These are phyloP conservation scores for Euphrasia arctica DNA, from an alignment of 305 asterid species.

Conservation along the genomic window DNA sequence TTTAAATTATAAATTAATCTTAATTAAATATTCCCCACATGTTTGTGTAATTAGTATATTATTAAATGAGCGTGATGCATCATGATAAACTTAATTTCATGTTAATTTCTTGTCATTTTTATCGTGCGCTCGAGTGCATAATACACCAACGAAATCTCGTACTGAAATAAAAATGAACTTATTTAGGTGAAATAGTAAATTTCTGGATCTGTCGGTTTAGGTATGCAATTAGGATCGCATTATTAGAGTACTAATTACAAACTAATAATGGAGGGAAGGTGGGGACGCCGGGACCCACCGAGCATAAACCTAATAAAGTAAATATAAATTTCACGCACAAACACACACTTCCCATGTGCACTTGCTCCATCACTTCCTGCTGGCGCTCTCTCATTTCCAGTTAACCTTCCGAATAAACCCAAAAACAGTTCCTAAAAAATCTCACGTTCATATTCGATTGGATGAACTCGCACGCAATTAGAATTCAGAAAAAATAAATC, in stretches of 20 bases:
- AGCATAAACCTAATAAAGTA: conserved; percentile 18
- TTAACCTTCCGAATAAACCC: conserved; percentile 25
- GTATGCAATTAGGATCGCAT: background rate
- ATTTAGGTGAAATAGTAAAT: background rate
- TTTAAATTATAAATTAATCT: too few species aligned
- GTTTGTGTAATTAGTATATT: too few species aligned
- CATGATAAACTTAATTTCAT: too few species aligned
- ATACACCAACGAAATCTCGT: background rate
- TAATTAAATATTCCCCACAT: too few species aligned
- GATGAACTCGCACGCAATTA: conserved; percentile 26
- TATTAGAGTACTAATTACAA: conserved; percentile 28
- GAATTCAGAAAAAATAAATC: too few species aligned
- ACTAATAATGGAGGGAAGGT: conserved; percentile 32
- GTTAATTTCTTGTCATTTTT: too few species aligned
- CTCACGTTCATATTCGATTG: conserved; percentile 33
- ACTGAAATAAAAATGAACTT: background rate
- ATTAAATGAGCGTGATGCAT: too few species aligned
- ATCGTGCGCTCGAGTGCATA: background rate
- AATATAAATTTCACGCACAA: conserved; percentile 20
- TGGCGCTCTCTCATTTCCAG: conserved; percentile 71
- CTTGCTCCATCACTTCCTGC: conserved; percentile 59
- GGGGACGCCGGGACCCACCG: conserved; percentile 33
- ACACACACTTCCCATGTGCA: conserved; percentile 57
- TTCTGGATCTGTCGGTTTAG: background rate
- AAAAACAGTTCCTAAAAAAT: conserved; percentile 32